Percentiles rank a stretch among this genome's conserved stretches.
Evolutionary conservation across 1,284 basidiomycete genomes (phyloP).

Genomic region (Malassezia dermatis): DNA sequence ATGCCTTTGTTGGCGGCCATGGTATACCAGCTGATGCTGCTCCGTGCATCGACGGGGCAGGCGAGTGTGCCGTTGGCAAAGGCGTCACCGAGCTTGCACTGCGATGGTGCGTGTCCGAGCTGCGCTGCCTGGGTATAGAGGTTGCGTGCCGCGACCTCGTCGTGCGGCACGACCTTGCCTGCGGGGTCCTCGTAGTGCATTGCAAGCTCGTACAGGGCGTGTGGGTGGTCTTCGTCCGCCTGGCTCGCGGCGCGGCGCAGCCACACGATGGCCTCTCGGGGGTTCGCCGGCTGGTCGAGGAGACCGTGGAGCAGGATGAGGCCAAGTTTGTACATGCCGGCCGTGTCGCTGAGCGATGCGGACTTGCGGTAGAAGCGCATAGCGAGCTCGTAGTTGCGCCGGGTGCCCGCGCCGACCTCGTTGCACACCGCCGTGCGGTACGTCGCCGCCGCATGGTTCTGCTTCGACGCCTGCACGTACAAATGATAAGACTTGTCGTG

Average conservation of each 20-base stretch:
- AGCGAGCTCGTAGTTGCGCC: slow-evolving; percentile 73
- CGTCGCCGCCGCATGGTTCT: slow-evolving; percentile 86
- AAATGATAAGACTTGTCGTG: slow-evolving; percentile 96
- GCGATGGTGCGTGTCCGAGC: slow-evolving; percentile 81
- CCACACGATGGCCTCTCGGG: slow-evolving; percentile 87
- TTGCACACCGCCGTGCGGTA: slow-evolving; percentile 98
- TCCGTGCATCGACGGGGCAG: slow-evolving; percentile 81
- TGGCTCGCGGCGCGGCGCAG: slow-evolving; percentile 86
- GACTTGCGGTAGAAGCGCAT: slow-evolving; percentile 95
- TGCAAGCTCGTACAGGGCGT: slow-evolving; percentile 92
- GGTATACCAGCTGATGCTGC: slow-evolving; percentile 96
- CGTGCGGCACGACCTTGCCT: slow-evolving; percentile 51
- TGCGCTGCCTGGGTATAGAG: slow-evolving; percentile 86
- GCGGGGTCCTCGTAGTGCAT: slow-evolving; percentile 63
- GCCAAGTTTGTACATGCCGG: slow-evolving; percentile 98
- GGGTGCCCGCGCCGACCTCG: slow-evolving; percentile 97
- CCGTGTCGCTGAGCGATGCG: slow-evolving; percentile 85
- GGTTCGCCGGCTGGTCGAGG: slow-evolving; percentile 72
- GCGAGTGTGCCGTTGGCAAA: slow-evolving; percentile 84
- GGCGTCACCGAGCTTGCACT: slow-evolving; percentile 87
- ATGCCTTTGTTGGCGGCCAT: slow-evolving; percentile 92
- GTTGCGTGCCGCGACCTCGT: slow-evolving; percentile 70
- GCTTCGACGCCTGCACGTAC: slow-evolving; percentile 94
- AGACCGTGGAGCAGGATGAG: slow-evolving; percentile 83
- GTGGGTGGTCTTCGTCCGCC: slow-evolving; percentile 96